Percentiles rank a stretch among this genome's conserved stretches.
phyloP scores from a whole-genome alignment of 495 filamentous ascomycete species.

The Aspergillus bridgeri region DNA sequence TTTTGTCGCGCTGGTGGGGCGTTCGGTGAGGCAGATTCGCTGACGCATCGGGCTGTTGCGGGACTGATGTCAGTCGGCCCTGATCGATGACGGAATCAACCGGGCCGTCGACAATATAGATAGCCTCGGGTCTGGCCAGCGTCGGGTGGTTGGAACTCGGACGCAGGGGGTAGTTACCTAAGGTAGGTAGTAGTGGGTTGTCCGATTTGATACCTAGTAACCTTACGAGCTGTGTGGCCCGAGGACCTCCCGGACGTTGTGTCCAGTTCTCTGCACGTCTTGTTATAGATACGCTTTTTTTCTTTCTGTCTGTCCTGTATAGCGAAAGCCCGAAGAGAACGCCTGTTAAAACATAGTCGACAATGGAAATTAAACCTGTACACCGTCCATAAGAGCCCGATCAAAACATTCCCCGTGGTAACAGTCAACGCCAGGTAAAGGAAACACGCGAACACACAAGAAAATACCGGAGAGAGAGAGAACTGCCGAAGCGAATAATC shows the following conservation, averaged over 20 bases:
- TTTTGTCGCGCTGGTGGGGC: slow-evolving; percentile 24
- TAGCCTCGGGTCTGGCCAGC: slow-evolving; percentile 36
- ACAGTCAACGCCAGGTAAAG: not conserved
- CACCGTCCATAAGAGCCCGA: not conserved
- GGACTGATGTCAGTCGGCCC: slow-evolving; percentile 44
- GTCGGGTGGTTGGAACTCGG: no score
- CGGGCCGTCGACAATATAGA: slow-evolving; percentile 26
- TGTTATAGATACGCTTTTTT: not conserved
- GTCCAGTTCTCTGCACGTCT: not conserved
- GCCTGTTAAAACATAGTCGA: not conserved
- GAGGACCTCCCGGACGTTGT: not conserved
- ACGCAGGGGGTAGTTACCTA: no score
- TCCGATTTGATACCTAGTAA: no score
- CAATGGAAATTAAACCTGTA: not conserved
- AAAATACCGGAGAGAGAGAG: not conserved
- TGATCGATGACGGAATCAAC: slow-evolving; percentile 34
- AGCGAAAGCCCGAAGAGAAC: not conserved
- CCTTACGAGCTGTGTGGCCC: not conserved
- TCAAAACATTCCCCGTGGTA: not conserved
- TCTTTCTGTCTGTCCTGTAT: not conserved
- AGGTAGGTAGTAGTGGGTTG: no score
- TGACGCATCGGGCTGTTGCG: slow-evolving; percentile 44
- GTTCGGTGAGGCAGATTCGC: slow-evolving; percentile 33
- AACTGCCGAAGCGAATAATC: not conserved
- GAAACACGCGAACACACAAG: not conserved